These are phyloP conservation scores for Tetradesmus obliquus DNA, from an alignment of 139 green algal genomes.

Conservation along the genomic window DNA sequence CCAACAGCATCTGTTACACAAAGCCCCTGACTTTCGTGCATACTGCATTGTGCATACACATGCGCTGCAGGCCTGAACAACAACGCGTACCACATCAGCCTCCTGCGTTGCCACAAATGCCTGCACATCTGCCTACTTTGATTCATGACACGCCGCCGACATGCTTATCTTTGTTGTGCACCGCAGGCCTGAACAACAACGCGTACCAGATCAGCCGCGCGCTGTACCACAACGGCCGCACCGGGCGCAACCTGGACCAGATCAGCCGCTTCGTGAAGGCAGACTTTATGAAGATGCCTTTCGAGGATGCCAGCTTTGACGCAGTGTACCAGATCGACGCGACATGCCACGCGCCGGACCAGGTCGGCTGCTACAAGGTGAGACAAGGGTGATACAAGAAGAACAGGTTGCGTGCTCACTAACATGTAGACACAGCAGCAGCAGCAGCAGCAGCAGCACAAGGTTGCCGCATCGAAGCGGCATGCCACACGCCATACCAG, in stretches of 20 bases:
- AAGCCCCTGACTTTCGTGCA: too few species aligned
- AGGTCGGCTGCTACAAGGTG: conserved; percentile 50
- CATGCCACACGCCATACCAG: neutral
- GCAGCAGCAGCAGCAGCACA: neutral
- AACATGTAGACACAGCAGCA: neutral
- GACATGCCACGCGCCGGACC: conserved; percentile 77
- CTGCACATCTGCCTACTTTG: neutral
- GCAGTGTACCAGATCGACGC: conserved; percentile 76
- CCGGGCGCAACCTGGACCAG: conserved; percentile 38
- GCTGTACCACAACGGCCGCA: conserved; percentile 45
- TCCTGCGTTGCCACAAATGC: conserved; percentile 44
- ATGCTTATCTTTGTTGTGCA: too few species aligned
- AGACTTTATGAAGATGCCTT: conserved; percentile 79
- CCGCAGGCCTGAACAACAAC: conserved; percentile 80
- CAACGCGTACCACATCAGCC: conserved; percentile 78
- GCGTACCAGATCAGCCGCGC: conserved; percentile 75
- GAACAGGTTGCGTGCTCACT: neutral
- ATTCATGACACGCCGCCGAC: too few species aligned
- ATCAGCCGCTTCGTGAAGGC: conserved; percentile 67
- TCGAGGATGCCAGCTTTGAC: conserved; percentile 71
- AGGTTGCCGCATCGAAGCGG: neutral
- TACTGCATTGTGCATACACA: too few species aligned
- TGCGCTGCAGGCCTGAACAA: conserved; percentile 71
- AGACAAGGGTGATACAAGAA: neutral
- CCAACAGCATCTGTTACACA: too few species aligned